Evolutionary conservation across 2,329 filamentous ascomycete genomes (phyloP).

Genomic region (Nemania sp.): DNA sequence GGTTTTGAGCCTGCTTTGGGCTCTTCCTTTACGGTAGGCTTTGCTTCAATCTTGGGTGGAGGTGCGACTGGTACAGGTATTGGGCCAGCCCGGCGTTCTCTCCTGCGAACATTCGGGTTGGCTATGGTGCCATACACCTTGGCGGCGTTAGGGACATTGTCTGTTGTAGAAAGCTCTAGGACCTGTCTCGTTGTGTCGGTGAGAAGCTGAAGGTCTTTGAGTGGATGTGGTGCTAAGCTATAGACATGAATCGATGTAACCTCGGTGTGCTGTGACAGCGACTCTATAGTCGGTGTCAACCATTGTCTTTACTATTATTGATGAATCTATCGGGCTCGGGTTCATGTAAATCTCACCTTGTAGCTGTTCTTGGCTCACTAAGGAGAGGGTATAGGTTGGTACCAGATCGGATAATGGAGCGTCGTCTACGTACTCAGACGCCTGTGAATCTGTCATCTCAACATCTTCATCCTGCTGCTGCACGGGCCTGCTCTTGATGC

Average conservation of each 20-base stretch:
- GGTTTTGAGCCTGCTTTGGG: slow-evolving; percentile 49
- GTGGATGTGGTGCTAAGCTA: slow-evolving; percentile 78
- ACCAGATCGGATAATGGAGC: slow-evolving; percentile 61
- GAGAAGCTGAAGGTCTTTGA: slow-evolving; percentile 78
- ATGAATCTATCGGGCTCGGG: neutral
- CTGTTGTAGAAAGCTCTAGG: slow-evolving; percentile 63
- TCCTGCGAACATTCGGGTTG: slow-evolving; percentile 73
- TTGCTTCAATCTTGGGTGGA: slow-evolving; percentile 50
- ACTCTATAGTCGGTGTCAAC: slow-evolving; percentile 60
- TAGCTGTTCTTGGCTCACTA: slow-evolving; percentile 80
- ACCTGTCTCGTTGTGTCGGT: slow-evolving; percentile 76
- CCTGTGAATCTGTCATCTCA: slow-evolving; percentile 75
- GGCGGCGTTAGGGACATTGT: slow-evolving; percentile 69
- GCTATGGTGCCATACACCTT: slow-evolving; percentile 79
- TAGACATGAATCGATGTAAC: slow-evolving; percentile 88
- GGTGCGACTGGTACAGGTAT: slow-evolving; percentile 47
- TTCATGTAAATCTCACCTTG: slow-evolving; percentile 67
- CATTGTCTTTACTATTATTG: slow-evolving; percentile 1
- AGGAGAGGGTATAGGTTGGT: slow-evolving; percentile 68
- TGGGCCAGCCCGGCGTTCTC: slow-evolving; percentile 57
- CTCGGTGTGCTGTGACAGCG: slow-evolving; percentile 75
- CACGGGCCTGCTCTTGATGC: slow-evolving; percentile 65
- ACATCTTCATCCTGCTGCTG: slow-evolving; percentile 71
- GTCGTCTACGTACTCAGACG: slow-evolving; percentile 55
- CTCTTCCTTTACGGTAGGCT: slow-evolving; percentile 54